Base-by-base conservation (phyloP, 495 filamentous ascomycete genomes). In the Polyplosphaeria fusca region DNA sequence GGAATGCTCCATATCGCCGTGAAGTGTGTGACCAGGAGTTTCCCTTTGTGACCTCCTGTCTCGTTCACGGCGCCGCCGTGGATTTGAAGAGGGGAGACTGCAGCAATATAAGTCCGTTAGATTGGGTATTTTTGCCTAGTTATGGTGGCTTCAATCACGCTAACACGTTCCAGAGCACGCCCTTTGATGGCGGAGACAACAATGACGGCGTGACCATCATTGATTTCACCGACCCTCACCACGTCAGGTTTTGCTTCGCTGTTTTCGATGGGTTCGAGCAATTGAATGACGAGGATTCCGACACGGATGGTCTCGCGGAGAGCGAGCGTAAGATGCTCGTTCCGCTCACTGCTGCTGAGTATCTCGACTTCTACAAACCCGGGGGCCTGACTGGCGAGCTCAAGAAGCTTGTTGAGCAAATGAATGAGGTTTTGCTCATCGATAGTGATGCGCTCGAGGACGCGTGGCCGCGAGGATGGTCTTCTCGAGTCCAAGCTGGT, bases 201-300 rank as follows among this genome's bases (percentile, higher is more conserved):
- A 52, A 62, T 18, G 52, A 61, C 38, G 58, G 52, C n/a, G 39
- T 61, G 19, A 61, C 58, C 12, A 37, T 61, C 18, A 5, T 62
- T 9, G 59, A 62, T 37, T 47, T 58, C 20, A 57, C 59, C 14
- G 25, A 39, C 24, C 45, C 41, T 18, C 5, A 43, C 4, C 3
- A 46, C 12, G 20, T 43, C 1, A 24, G 40, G 1, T 58, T 57
- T 32, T 62, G 53, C 20, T 62, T 62, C 51, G 51, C 32, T n/a
- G 1, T 2, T 9, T 38, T 37, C 3, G 4, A 39, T 1, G 4
- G 12, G 32, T n/a, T 18, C 5, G 23, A 1, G 13, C 2, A 19
- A n/a, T n/a, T n/a, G n/a, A 27, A 13, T n/a, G 13, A 20, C 18
- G 49, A 26, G 2, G 4, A 42, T 7, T 22, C 13, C 2, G 49